These are phyloP conservation scores for Hysterium pulicare DNA, from an alignment of 2,329 filamentous ascomycete genomes.

Conservation along the genomic window DNA sequence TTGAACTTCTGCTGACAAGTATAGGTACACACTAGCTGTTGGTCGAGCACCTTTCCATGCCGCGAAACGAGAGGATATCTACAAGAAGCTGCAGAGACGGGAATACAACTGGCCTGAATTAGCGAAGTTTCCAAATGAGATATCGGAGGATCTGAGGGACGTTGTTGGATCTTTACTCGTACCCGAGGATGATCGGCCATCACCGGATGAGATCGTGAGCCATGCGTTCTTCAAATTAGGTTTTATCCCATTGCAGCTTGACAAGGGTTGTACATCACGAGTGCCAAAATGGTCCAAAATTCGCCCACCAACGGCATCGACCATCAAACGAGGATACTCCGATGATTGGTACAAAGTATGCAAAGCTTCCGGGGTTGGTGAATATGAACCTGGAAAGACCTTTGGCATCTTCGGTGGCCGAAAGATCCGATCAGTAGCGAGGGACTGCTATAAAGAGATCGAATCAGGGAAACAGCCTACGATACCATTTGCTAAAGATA, in stretches of 20 bases:
- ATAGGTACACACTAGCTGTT: slow-evolving; percentile 89
- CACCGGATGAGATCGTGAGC: slow-evolving; percentile 73
- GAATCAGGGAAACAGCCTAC: slow-evolving; percentile 46
- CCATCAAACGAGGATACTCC: slow-evolving; percentile 46
- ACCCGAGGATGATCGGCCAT: slow-evolving; percentile 70
- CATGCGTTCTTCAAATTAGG: slow-evolving; percentile 77
- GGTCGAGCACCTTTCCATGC: slow-evolving; percentile 97
- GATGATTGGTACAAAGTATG: slow-evolving; percentile 51
- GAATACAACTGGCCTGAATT: slow-evolving; percentile 77
- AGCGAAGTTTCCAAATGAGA: slow-evolving; percentile 64
- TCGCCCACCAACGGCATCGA: slow-evolving; percentile 41
- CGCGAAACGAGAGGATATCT: slow-evolving; percentile 81
- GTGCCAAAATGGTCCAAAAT: slow-evolving; percentile 48
- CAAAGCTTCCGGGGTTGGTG: slow-evolving; percentile 49
- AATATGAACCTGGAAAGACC: slow-evolving; percentile 44
- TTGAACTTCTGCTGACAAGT: slow-evolving; percentile 23
- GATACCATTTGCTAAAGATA: slow-evolving; percentile 48
- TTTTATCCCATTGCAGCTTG: slow-evolving; percentile 61
- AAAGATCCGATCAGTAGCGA: slow-evolving; percentile 48
- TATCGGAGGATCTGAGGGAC: slow-evolving; percentile 72
- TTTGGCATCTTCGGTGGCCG: slow-evolving; percentile 48
- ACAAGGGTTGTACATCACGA: slow-evolving; percentile 42
- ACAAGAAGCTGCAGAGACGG: slow-evolving; percentile 63
- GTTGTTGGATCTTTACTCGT: slow-evolving; percentile 73
- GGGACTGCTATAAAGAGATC: slow-evolving; percentile 49